Base-by-base conservation (phyloP, 768 basidiomycete species). In the Phaeotremella fagi region DNA sequence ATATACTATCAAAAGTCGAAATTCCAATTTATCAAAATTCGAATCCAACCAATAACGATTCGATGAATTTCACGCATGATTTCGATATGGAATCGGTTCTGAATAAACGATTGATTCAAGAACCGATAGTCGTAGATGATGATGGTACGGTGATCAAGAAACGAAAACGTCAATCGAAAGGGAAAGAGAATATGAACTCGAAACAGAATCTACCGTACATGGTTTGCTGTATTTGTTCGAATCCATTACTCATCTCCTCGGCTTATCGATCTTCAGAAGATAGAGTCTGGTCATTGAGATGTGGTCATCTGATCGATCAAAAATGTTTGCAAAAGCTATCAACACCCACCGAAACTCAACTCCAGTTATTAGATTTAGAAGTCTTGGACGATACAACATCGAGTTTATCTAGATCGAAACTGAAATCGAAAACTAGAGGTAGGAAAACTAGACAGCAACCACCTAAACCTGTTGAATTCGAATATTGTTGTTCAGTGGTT, bases 281-380 rank as follows among this genome's bases (percentile, higher is more conserved):
- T 48, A 49, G 59, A 41, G 57, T 74, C 20, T 69, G 59, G 60
- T 53, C 57, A 2, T 37, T 72, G 3, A 42, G 63, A 16, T 74
- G 72, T 31, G 72, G 72, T 5, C 72, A 74, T 50, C 36, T 70
- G 36, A 38, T 74, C 20, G 66, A 74, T 49, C 62, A 71, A 36
- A 53, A 50, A 47, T 74, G 72, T 57, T 50, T 74, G 3, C 45
- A 61, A 26, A 45, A 43, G 22, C 22, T 72, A 6, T 53, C 54
- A 3, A 61, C 48, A 12, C 69, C 71, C 1, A 47, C 18, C 2
- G 54, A 59, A 23, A 22, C 25, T 4, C 22, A 23, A 11, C 37
- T 35, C 12, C 26, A 28, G n/a, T 27, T 28, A 6, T 4, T 26
- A 20, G 59, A 51, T 29, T 38, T 42, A 11, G 48, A 52, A 20